phyloP scores from a whole-genome alignment of 192 early-diverging fungal species.

The Polychytrium aggregatum region DNA sequence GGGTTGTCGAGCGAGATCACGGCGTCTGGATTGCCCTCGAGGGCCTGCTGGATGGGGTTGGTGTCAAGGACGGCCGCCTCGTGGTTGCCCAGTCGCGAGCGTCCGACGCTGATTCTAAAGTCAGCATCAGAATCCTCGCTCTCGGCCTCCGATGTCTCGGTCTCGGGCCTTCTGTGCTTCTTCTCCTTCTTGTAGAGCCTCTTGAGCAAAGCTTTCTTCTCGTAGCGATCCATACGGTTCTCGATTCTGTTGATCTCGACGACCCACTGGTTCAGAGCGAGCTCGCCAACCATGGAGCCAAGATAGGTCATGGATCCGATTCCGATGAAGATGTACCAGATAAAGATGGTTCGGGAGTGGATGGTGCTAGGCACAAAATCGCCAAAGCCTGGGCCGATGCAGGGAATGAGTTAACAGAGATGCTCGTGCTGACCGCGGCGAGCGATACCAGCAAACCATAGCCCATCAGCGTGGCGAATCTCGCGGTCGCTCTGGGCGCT shows the following conservation, averaged over 20 bases:
- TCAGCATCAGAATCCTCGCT: too few relatives aligned
- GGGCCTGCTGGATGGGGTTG: too few relatives aligned
- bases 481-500: too few relatives aligned
- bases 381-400: slow-evolving; percentile 27
- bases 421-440: too few relatives aligned
- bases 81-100: too few relatives aligned
- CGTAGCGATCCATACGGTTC: slow-evolving; percentile 38
- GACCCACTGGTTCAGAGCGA: slow-evolving; percentile 36
- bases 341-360: slow-evolving; percentile 26
- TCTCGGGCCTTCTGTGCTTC: too few relatives aligned
- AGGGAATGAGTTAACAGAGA: too few relatives aligned
- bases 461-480: neutral
- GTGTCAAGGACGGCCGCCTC: too few relatives aligned
- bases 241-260: slow-evolving; percentile 28
- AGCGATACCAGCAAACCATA: neutral
- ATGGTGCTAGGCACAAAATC: slow-evolving; percentile 22
- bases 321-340: slow-evolving; percentile 35
- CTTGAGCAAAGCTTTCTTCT: slow-evolving; percentile 34
- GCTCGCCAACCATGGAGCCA: slow-evolving; percentile 27
- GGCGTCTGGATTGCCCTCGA: too few relatives aligned
- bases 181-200: slow-evolving; percentile 10
- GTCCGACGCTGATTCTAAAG: too few relatives aligned
- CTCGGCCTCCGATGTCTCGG: too few relatives aligned
- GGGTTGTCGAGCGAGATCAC: too few relatives aligned
- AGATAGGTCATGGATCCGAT: slow-evolving; percentile 31